Base-by-base conservation (phyloP, 768 basidiomycete species). In the Lactifluus hygrophoroides region DNA sequence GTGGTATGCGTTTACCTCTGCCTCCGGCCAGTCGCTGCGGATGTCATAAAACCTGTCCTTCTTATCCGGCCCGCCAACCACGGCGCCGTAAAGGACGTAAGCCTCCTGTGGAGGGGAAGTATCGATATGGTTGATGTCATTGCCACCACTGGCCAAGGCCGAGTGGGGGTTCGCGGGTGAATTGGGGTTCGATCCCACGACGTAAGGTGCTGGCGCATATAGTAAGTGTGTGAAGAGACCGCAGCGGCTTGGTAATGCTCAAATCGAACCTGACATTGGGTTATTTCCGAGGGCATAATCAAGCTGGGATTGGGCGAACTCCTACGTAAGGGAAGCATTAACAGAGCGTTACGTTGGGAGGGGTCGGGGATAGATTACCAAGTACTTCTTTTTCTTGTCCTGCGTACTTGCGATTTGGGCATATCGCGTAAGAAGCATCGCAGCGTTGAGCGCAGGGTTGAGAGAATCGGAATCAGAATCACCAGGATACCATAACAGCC, bases 121-220 rank as follows among this genome's bases (percentile, higher is more conserved):
- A 69, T 94, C 80, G 55, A 94, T 85, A 30, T 80, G 69, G 38
- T 66, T 71, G 63, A 88, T 80, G 65, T 91, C 80, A 56, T 78
- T 76, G 1, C 90, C 92, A 30, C 94, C 94, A 57, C 86, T 87
- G 2, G 94, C 88, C 73, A 88, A 78, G 2, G 92, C 94, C 5
- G 88, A 90, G 68, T 95, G 93, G 1, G 94, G 94, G 69, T 95
- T 96, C 47, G 78, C 72, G 0, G 93, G 93, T 13, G 94, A 88
- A 68, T 95, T 94, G 1, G 93, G 90, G 71, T 95, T 91, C 48
- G 78, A 74, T 38, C 94, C 94, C 23, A 96, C 92, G 49, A 96
- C 71, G 69, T 96, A 97, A 1, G 88, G 85, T 10, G 81, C 87
- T 84, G 63, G 65, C 25, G 43, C 62, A 64, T 16, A 47, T 37